These are phyloP conservation scores for Neurospora sp. DNA, from an alignment of 495 filamentous ascomycete species.

Conservation along the genomic window DNA sequence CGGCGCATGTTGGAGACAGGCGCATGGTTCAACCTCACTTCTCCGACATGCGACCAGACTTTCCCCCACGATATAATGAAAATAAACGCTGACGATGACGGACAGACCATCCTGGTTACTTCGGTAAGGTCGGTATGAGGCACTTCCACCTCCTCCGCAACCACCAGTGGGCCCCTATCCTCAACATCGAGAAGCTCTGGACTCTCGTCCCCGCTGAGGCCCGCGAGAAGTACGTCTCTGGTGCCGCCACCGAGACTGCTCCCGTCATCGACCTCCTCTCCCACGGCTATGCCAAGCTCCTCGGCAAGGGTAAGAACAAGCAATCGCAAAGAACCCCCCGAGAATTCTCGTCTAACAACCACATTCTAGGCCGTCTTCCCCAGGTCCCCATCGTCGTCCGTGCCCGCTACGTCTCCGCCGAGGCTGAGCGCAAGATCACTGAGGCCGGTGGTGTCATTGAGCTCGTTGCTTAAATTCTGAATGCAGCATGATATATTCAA, in stretches of 20 bases:
- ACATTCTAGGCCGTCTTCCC: conserved; percentile 21
- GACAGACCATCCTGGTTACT: conserved; percentile 29
- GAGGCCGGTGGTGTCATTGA: conserved; percentile 27
- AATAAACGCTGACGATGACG: conserved; percentile 12
- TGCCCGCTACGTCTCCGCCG: conserved; percentile 24
- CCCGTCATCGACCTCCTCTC: conserved; percentile 28
- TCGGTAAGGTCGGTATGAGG: conserved; percentile 30
- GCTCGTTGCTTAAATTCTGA: conserved; percentile 23
- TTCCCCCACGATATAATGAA: not conserved
- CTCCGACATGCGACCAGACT: conserved; percentile 2
- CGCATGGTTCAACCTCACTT: not conserved
- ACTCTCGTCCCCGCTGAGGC: conserved; percentile 25
- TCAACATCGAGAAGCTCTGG: conserved; percentile 31
- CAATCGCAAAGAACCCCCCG: not conserved
- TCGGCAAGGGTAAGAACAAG: conserved; percentile 24
- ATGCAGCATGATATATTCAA: conserved; percentile 18
- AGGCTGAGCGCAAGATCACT: conserved; percentile 28
- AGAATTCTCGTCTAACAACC: not conserved
- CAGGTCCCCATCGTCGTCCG: conserved; percentile 25
- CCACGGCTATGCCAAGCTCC: conserved; percentile 28
- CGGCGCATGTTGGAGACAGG: not conserved
- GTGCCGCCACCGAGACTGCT: conserved; percentile 22
- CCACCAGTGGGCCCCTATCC: conserved; percentile 24
- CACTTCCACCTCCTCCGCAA: conserved; percentile 28
- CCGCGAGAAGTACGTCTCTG: conserved; percentile 26